A percentile compares a stretch with the other conserved stretches of the same genome.
phyloP scores from a whole-genome alignment of 345 rosid species.

The Ceriops tagal region DNA sequence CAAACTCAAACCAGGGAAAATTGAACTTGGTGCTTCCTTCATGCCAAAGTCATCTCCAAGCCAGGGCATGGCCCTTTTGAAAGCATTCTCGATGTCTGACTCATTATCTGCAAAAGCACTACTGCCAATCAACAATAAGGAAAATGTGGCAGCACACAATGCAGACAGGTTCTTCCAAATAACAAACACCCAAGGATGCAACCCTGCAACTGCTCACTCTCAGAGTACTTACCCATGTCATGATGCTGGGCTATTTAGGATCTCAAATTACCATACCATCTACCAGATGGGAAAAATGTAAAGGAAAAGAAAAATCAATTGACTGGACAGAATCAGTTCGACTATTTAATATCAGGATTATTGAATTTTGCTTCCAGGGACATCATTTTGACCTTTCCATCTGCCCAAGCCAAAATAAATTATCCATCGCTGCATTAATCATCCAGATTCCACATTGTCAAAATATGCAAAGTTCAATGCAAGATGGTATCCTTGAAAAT shows the following conservation, averaged over 20 bases:
- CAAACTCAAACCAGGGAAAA: slow-evolving; percentile 84
- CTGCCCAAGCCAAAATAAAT: too few relatives aligned
- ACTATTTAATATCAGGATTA: neutral
- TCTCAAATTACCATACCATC: too few relatives aligned
- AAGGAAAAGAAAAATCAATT: neutral
- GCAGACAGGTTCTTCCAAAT: neutral
- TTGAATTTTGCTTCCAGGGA: too few relatives aligned
- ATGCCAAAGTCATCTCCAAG: slow-evolving; percentile 88
- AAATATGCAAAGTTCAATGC: neutral
- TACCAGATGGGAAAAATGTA: too few relatives aligned
- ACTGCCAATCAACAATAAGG: slow-evolving; percentile 16
- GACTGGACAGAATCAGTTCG: neutral
- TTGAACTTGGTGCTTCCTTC: slow-evolving; percentile 72
- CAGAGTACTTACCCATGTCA: too few relatives aligned
- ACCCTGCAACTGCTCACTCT: neutral
- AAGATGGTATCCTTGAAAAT: neutral
- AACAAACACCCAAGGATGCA: neutral
- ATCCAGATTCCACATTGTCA: neutral
- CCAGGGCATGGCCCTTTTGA: slow-evolving; percentile 95
- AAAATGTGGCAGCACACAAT: neutral
- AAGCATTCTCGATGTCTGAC: slow-evolving; percentile 74
- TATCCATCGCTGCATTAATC: too few relatives aligned
- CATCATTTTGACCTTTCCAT: too few relatives aligned
- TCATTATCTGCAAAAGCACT: slow-evolving; percentile 67
- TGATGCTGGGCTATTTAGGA: too few relatives aligned